Percentiles rank a stretch among this genome's conserved stretches.
Evolutionary conservation across 768 basidiomycete species (phyloP).

Genomic region (Postia placenta): DNA sequence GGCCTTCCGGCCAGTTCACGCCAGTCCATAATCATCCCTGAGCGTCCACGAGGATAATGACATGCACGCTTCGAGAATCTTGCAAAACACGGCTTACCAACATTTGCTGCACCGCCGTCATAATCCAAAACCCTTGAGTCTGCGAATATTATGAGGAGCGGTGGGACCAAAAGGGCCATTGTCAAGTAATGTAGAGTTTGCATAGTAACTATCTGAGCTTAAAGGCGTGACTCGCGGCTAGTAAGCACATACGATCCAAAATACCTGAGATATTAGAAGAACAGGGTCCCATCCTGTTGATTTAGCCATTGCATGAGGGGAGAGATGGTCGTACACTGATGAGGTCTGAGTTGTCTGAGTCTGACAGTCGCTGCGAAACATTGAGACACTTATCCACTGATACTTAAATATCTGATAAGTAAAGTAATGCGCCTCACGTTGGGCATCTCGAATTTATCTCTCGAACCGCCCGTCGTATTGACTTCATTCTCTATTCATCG

Average conservation of each 20-base stretch:
- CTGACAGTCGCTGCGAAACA: not conserved
- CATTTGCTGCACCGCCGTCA: constrained; percentile 75
- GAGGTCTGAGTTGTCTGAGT: not conserved
- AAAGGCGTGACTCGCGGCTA: no score
- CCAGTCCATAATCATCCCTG: constrained; percentile 97
- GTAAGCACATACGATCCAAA: not conserved
- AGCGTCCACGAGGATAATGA: not conserved
- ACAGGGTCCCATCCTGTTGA: constrained; percentile 82
- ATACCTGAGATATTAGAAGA: constrained; percentile 75
- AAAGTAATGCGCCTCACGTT: no score
- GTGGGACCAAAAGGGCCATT: constrained; percentile 76
- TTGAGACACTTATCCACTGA: no score
- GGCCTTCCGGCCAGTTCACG: constrained; percentile 86
- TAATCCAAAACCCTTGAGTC: constrained; percentile 62
- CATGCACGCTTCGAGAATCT: not conserved
- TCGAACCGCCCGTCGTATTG: no score
- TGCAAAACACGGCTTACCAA: constrained; percentile 39
- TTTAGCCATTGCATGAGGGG: constrained; percentile 32
- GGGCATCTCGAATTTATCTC: no score
- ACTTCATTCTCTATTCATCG: no score
- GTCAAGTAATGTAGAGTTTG: constrained; percentile 94
- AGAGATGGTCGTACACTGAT: no score
- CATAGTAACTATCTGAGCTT: constrained; percentile 88
- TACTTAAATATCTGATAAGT: no score
- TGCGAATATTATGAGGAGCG: constrained; percentile 69